Evolutionary conservation across 2,329 filamentous ascomycete genomes (phyloP).

Genomic region (Gnomoniopsis sp.): DNA sequence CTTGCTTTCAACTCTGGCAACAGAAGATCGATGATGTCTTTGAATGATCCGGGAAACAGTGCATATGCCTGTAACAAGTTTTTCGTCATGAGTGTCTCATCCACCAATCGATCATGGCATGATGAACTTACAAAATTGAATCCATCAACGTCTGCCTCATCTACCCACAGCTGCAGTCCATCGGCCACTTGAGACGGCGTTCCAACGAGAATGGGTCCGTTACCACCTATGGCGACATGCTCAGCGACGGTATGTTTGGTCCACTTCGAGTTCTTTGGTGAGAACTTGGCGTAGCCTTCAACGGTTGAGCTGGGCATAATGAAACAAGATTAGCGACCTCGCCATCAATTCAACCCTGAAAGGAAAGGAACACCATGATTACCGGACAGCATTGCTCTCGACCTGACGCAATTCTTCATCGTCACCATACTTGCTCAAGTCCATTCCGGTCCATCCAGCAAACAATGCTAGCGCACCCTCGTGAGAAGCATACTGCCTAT

Average conservation of each 20-base stretch:
- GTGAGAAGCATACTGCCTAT: constrained; percentile 54
- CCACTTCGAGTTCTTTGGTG: constrained; percentile 51
- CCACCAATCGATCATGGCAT: neutral
- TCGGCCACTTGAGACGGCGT: constrained; percentile 64
- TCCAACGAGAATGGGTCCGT: constrained; percentile 62
- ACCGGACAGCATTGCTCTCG: constrained; percentile 39
- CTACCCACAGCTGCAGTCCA: constrained; percentile 63
- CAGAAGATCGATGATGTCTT: constrained; percentile 62
- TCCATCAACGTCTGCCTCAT: constrained; percentile 68
- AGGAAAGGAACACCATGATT: constrained; percentile 16
- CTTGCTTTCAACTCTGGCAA: constrained; percentile 58
- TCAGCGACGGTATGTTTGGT: constrained; percentile 68
- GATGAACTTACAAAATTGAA: constrained; percentile 60
- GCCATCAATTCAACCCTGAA: neutral
- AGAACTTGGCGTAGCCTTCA: constrained; percentile 15
- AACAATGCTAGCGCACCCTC: constrained; percentile 69
- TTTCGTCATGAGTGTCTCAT: neutral
- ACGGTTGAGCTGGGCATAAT: constrained; percentile 19
- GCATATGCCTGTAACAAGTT: constrained; percentile 35
- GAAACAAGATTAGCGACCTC: neutral
- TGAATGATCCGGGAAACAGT: constrained; percentile 56
- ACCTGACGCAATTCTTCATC: constrained; percentile 37
- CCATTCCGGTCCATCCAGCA: constrained; percentile 67
- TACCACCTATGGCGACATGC: constrained; percentile 64
- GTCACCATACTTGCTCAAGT: constrained; percentile 37